Evolutionary conservation across 2,329 filamentous ascomycete species (phyloP).

Genomic region (Calonectria honghensis): DNA sequence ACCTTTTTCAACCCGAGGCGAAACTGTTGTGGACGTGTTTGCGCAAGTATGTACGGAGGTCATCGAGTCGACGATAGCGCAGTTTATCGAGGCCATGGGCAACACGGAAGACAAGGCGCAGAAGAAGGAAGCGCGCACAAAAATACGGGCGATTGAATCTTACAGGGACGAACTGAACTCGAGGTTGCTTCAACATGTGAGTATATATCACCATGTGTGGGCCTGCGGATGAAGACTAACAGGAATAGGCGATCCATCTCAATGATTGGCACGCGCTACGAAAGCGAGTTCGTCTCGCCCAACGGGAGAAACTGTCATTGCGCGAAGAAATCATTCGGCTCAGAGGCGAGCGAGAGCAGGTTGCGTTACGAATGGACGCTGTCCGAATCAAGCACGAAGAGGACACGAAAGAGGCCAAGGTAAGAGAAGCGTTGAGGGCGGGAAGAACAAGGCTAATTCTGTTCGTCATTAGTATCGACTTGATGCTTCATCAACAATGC

Average conservation of each 20-base stretch:
- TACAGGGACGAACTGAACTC: slow-evolving; percentile 75
- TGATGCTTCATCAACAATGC: slow-evolving; percentile 74
- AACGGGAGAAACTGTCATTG: slow-evolving; percentile 74
- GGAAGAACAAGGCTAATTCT: slow-evolving; percentile 30
- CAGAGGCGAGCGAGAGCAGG: slow-evolving; percentile 76
- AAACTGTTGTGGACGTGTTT: slow-evolving; percentile 78
- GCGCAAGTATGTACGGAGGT: slow-evolving; percentile 78
- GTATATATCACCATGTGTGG: slow-evolving; percentile 52
- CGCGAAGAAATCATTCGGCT: slow-evolving; percentile 77
- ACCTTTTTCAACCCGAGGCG: slow-evolving; percentile 73
- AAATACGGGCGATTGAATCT: slow-evolving; percentile 73
- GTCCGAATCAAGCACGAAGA: slow-evolving; percentile 76
- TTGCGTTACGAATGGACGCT: slow-evolving; percentile 78
- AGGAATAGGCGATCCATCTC: slow-evolving; percentile 72
- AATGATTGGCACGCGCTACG: slow-evolving; percentile 75
- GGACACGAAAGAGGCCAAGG: slow-evolving; percentile 71
- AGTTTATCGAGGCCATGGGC: slow-evolving; percentile 64
- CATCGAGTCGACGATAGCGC: slow-evolving; percentile 69
- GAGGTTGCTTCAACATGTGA: slow-evolving; percentile 75
- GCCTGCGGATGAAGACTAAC: slow-evolving; percentile 34
- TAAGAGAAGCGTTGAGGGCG: slow-evolving; percentile 56
- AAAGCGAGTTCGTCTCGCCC: slow-evolving; percentile 74
- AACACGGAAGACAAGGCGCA: slow-evolving; percentile 66
- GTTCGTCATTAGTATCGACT: slow-evolving; percentile 63
- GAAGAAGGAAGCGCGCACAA: slow-evolving; percentile 73